phyloP scores from a whole-genome alignment of 2,329 filamentous ascomycete genomes.

The Diaporthe australafricana region DNA sequence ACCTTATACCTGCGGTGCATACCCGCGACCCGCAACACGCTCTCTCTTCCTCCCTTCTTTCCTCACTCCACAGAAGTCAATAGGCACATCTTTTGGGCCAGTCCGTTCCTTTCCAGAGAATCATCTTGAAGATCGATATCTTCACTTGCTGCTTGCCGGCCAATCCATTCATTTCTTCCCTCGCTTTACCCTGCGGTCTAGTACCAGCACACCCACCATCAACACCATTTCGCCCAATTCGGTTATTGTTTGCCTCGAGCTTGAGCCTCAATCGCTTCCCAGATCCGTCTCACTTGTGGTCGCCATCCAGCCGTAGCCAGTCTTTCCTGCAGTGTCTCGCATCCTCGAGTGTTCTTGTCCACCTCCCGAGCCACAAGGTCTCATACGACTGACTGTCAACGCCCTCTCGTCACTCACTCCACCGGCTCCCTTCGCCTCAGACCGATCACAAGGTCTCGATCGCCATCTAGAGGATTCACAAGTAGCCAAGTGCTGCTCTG shows the following conservation, averaged over 20 bases:
- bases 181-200: constrained; percentile 13
- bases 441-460: constrained; percentile 27
- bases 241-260: neutral
- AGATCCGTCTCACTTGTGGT: constrained; percentile 12
- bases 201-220: constrained; percentile 8
- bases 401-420: constrained; percentile 41
- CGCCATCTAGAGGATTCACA: constrained; percentile 5
- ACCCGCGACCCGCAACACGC: constrained; percentile 23
- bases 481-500: neutral
- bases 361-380: constrained; percentile 29
- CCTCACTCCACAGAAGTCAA: constrained; percentile 28
- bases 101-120: constrained; percentile 34
- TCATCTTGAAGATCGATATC: constrained; percentile 25
- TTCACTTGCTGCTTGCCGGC: constrained; percentile 36
- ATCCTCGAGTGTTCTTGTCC: neutral
- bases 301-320: constrained; percentile 19
- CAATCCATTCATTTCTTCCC: constrained; percentile 29
- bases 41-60: neutral
- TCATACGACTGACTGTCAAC: constrained; percentile 32
- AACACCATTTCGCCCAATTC: neutral
- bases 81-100: constrained; percentile 33
- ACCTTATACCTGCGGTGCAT: constrained; percentile 38
- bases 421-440: constrained; percentile 36
- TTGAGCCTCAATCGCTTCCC: constrained; percentile 14
- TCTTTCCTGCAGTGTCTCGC: constrained; percentile 19